Evolutionary conservation across 345 rosid species (phyloP).

Genomic region (Theobroma cacao): DNA sequence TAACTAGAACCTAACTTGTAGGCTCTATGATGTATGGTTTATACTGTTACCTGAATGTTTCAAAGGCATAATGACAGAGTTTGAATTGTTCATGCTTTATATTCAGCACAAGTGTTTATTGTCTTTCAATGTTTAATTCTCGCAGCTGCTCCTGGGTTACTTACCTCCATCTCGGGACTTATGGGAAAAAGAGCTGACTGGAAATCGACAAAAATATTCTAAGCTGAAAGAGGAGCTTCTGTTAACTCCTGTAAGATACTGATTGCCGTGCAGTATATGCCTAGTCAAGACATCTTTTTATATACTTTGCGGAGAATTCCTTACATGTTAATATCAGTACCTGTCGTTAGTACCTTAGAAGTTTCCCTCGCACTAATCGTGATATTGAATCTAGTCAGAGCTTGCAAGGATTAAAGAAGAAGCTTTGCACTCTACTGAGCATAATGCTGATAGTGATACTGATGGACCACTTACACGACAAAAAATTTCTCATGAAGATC

Average conservation of each 20-base stretch:
- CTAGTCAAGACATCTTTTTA: background rate
- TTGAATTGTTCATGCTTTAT: background rate
- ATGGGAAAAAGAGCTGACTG: slow-evolving; percentile 63
- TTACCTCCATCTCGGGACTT: slow-evolving; percentile 53
- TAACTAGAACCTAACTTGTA: background rate
- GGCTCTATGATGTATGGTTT: background rate
- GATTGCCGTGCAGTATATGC: background rate
- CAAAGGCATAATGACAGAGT: background rate
- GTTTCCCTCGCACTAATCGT: slow-evolving; percentile 26
- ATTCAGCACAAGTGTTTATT: too few species aligned
- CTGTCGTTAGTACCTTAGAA: slow-evolving; percentile 1
- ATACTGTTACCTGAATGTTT: background rate
- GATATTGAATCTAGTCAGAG: slow-evolving; percentile 52
- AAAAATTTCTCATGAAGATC: slow-evolving; percentile 65
- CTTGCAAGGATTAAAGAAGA: slow-evolving; percentile 28
- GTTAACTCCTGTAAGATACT: slow-evolving; percentile 63
- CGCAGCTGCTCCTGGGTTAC: slow-evolving; percentile 63
- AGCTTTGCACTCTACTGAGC: slow-evolving; percentile 26
- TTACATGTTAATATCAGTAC: background rate
- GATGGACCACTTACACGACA: slow-evolving; percentile 60
- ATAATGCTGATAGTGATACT: slow-evolving; percentile 26
- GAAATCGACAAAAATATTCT: slow-evolving; percentile 52
- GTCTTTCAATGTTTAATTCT: slow-evolving; percentile 3
- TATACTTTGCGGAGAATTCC: slow-evolving; percentile 6
- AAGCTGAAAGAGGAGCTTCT: slow-evolving; percentile 65